A percentile compares a stretch with the other conserved stretches of the same genome.
These are phyloP conservation scores for Staphylotrichum longicolle DNA, from an alignment of 495 filamentous ascomycete genomes.

Conservation along the genomic window DNA sequence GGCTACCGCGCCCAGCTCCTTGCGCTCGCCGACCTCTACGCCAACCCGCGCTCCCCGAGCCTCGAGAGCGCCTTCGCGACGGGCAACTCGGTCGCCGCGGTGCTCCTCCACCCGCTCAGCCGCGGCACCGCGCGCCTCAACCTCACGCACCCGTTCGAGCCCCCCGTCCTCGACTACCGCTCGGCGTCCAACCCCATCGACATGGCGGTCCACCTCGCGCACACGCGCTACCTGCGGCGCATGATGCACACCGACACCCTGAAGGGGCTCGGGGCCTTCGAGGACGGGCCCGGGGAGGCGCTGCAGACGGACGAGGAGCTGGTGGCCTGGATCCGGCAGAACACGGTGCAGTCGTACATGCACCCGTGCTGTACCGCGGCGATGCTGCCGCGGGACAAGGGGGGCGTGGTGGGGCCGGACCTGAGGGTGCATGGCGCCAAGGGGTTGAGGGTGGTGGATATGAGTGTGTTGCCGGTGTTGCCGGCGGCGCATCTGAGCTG, in stretches of 20 bases:
- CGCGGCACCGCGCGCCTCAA: constrained; percentile 35
- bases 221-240: constrained; percentile 26
- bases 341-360: constrained; percentile 16
- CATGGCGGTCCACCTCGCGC: constrained; percentile 27
- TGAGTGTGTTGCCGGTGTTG: constrained; percentile 49
- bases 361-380: constrained; percentile 48
- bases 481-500: constrained; percentile 20
- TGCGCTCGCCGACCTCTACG: constrained; percentile 18
- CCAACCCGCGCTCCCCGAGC: constrained; percentile 23
- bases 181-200: constrained; percentile 37
- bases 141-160: constrained; percentile 31
- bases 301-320: constrained; percentile 15
- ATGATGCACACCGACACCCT: constrained; percentile 24
- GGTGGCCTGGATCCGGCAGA: constrained; percentile 16
- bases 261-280: constrained; percentile 19
- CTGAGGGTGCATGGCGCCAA: constrained; percentile 41
- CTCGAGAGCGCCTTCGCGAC: constrained; percentile 32
- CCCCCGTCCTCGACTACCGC: constrained; percentile 35
- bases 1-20: constrained; percentile 30
- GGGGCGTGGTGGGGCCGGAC: constrained; percentile 46
- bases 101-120: constrained; percentile 37
- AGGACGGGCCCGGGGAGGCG: constrained; percentile 14
- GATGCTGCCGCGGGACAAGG: constrained; percentile 52
- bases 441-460: constrained; percentile 35
- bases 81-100: constrained; percentile 18